Evolutionary conservation across 495 filamentous ascomycete species (phyloP).

Genomic region (Podospora australis): DNA sequence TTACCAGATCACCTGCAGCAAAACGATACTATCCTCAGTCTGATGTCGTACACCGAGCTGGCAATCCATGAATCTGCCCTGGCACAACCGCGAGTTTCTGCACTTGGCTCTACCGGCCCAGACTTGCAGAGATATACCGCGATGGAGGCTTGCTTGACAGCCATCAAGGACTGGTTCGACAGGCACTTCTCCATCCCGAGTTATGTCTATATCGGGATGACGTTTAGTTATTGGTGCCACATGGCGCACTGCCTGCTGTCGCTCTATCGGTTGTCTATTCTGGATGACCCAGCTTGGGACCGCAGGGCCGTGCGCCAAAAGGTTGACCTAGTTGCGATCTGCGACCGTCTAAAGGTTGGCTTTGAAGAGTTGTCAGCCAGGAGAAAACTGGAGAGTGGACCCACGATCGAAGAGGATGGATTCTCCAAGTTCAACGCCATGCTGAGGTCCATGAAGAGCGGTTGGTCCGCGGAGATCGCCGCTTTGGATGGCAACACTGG

Average conservation of each 20-base stretch:
- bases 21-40: constrained; percentile 32
- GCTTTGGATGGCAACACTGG: not conserved
- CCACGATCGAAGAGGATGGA: constrained; percentile 15
- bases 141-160: constrained; percentile 21
- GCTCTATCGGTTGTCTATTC: constrained; percentile 22
- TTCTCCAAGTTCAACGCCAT: constrained; percentile 16
- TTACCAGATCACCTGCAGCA: constrained; percentile 30
- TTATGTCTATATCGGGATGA: constrained; percentile 22
- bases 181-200: constrained; percentile 24
- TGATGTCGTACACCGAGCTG: constrained; percentile 37
- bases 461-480: constrained; percentile 13
- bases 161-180: constrained; percentile 21
- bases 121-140: constrained; percentile 24
- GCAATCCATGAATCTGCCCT: constrained; percentile 39
- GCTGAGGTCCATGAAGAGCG: constrained; percentile 12
- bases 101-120: constrained; percentile 9
- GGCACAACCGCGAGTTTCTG: constrained; percentile 12
- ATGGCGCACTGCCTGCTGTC: constrained; percentile 24
- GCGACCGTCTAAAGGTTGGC: constrained; percentile 21
- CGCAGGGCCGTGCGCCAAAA: constrained; percentile 18
- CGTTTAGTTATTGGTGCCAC: constrained; percentile 25
- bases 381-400: constrained; percentile 4
- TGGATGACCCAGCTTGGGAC: constrained; percentile 35
- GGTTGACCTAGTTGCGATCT: constrained; percentile 26
- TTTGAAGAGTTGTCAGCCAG: constrained; percentile 14